These are phyloP conservation scores for Polygonum aviculare DNA, from an alignment of 148 eudicot species.

Conservation along the genomic window DNA sequence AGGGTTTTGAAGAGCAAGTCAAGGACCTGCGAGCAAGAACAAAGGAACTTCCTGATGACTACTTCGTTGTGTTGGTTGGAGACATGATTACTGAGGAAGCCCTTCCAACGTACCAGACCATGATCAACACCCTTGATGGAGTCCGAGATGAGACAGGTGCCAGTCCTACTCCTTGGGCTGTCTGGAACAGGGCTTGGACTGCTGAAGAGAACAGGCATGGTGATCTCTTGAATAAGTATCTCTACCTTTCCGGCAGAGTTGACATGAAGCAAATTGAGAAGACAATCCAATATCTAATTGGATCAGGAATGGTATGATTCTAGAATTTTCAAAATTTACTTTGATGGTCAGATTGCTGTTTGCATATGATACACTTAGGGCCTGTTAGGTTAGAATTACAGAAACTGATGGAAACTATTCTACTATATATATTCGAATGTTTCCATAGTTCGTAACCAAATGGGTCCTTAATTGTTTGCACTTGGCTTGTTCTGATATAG, in stretches of 20 bases:
- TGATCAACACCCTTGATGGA: constrained; percentile 42
- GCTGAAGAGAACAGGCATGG: constrained; percentile 46
- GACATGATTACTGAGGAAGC: constrained; percentile 53
- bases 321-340: no score
- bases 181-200: constrained; percentile 46
- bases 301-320: constrained; percentile 40
- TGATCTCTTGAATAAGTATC: constrained; percentile 46
- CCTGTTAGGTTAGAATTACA: no score
- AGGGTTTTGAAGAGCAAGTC: constrained; percentile 37
- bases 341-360: background rate
- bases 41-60: constrained; percentile 33
- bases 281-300: constrained; percentile 45
- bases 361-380: background rate
- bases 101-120: constrained; percentile 43
- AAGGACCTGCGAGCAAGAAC: constrained; percentile 32
- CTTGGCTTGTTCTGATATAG: background rate
- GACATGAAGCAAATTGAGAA: constrained; percentile 43
- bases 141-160: constrained; percentile 45
- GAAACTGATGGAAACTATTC: no score
- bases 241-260: constrained; percentile 42
- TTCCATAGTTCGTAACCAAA: no score
- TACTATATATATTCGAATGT: no score
- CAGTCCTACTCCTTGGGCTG: constrained; percentile 38
- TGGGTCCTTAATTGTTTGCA: no score
- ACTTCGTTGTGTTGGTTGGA: constrained; percentile 43